Conservation (phyloP, 768 basidiomycete genomes). For the Boletus rubroflammeus region DNA sequence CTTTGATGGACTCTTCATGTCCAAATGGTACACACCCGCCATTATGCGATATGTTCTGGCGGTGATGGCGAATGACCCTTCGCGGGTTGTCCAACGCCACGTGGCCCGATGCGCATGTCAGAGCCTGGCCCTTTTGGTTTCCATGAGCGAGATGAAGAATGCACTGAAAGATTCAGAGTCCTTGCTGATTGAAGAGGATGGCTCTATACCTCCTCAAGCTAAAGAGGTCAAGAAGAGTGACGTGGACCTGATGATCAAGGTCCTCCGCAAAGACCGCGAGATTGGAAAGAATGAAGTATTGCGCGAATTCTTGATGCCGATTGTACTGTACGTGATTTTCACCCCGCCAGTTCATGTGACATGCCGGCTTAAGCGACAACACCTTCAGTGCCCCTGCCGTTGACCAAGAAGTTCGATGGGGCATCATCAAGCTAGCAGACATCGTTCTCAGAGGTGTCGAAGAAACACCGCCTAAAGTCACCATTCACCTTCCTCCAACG, state of each 20-base stretch:
- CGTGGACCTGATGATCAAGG: slow-evolving; percentile 80
- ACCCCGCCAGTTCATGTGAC: slow-evolving; percentile 1
- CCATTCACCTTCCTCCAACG: slow-evolving; percentile 74
- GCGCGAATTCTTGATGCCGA: slow-evolving; percentile 77
- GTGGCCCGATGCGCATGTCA: slow-evolving; percentile 84
- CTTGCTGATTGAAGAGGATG: slow-evolving; percentile 84
- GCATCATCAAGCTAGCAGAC: slow-evolving; percentile 87
- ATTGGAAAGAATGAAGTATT: slow-evolving; percentile 76
- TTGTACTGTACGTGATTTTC: slow-evolving; percentile 60
- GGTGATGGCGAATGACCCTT: slow-evolving; percentile 83
- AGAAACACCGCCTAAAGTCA: slow-evolving; percentile 83
- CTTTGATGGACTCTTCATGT: slow-evolving; percentile 90
- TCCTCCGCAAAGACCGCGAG: slow-evolving; percentile 82
- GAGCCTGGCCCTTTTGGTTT: slow-evolving; percentile 79
- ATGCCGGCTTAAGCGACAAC: not conserved
- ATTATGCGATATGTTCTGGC: slow-evolving; percentile 87
- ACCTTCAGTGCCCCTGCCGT: slow-evolving; percentile 61
- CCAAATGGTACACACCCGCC: slow-evolving; percentile 79
- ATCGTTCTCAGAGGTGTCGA: slow-evolving; percentile 78
- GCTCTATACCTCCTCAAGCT: slow-evolving; percentile 61
- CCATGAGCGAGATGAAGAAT: slow-evolving; percentile 88
- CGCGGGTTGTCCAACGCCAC: slow-evolving; percentile 77
- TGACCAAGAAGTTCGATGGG: slow-evolving; percentile 90
- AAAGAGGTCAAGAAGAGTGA: slow-evolving; percentile 81
- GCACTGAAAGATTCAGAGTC: slow-evolving; percentile 70